Evolutionary conservation across 2,329 filamentous ascomycete genomes (phyloP).

Genomic region (Colletotrichum eleusines): DNA sequence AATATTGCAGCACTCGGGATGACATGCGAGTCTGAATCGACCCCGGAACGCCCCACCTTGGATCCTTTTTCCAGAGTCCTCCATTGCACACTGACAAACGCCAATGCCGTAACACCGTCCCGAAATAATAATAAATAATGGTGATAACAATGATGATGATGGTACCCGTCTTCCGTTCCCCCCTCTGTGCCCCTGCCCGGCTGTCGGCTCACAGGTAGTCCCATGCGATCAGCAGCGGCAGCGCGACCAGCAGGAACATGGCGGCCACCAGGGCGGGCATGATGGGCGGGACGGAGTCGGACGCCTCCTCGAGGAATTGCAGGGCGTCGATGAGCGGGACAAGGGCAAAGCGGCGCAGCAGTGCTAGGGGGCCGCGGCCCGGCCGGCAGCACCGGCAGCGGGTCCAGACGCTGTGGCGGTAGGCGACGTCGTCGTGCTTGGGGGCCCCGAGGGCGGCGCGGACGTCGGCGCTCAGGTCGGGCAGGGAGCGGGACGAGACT

Average conservation of each 20-base stretch:
- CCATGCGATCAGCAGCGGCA: slow-evolving; percentile 34
- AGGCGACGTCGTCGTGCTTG: slow-evolving; percentile 34
- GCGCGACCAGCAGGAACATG: slow-evolving; percentile 24
- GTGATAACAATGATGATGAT: background rate
- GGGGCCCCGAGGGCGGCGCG: slow-evolving; percentile 29
- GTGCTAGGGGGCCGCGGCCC: slow-evolving; percentile 23
- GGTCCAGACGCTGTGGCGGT: slow-evolving; percentile 37
- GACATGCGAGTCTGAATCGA: no score
- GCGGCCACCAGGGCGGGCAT: slow-evolving; percentile 32
- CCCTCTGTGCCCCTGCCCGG: background rate
- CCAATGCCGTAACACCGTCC: background rate
- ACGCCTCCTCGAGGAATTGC: slow-evolving; percentile 20
- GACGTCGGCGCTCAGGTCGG: slow-evolving; percentile 40
- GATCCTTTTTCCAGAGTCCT: background rate
- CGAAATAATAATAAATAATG: background rate
- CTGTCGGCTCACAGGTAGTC: slow-evolving; percentile 17
- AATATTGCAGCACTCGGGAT: slow-evolving; percentile 7
- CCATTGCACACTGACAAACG: background rate
- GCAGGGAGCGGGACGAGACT: slow-evolving; percentile 28
- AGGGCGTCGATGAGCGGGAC: slow-evolving; percentile 27
- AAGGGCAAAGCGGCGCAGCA: slow-evolving; percentile 28
- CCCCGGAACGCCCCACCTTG: background rate
- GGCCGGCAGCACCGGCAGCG: slow-evolving; percentile 36
- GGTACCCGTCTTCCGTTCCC: background rate
- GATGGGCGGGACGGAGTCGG: slow-evolving; percentile 31